phyloP scores from a whole-genome alignment of 805 yeast genomes.

The Metschnikowia cubensis region DNA sequence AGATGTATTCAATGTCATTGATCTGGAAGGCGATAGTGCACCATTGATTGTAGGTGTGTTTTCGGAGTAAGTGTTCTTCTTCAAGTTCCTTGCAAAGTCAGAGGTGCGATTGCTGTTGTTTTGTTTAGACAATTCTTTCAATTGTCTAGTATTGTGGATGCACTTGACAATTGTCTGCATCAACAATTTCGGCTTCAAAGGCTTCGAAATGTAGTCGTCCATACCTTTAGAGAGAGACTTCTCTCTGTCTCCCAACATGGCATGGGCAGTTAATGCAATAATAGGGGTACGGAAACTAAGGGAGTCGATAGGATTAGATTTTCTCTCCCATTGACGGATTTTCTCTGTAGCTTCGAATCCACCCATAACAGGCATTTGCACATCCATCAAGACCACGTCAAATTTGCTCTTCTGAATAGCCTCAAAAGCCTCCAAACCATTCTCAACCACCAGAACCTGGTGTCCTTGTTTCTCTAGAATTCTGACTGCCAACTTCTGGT shows the following conservation, averaged over 20 bases:
- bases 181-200: conserved; percentile 75
- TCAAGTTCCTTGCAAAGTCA: conserved; percentile 44
- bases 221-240: conserved; percentile 82
- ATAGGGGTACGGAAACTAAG: conserved; percentile 77
- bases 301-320: conserved; percentile 65
- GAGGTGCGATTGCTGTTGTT: conserved; percentile 44
- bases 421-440: conserved; percentile 78
- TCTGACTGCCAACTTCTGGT: conserved; percentile 82
- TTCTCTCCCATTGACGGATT: conserved; percentile 85
- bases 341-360: conserved; percentile 89
- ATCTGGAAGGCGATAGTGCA: conserved; percentile 2
- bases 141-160: conserved; percentile 63
- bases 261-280: conserved; percentile 88
- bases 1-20: background rate
- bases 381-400: conserved; percentile 88
- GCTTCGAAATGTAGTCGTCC: conserved; percentile 90
- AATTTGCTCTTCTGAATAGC: conserved; percentile 64
- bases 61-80: conserved; percentile 27
- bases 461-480: conserved; percentile 85
- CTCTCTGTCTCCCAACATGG: conserved; percentile 91
- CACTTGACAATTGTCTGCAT: conserved; percentile 84
- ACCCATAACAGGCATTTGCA: conserved; percentile 94
- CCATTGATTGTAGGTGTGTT: background rate
- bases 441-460: conserved; percentile 77
- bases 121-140: conserved; percentile 52